Evolutionary conservation across 768 basidiomycete species (phyloP).

Genomic region (Tulasnella sp.): DNA sequence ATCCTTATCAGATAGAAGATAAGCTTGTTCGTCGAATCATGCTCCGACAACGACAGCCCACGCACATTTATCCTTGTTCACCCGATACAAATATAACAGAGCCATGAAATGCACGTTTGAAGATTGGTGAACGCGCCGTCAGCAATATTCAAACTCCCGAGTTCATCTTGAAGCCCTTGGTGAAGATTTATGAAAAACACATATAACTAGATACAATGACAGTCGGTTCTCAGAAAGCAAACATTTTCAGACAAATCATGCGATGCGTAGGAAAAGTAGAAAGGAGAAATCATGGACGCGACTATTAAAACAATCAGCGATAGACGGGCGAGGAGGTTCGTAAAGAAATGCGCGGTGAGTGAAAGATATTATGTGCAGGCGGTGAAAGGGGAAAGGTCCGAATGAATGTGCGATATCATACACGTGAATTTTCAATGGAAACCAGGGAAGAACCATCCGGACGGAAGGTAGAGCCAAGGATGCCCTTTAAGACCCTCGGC

Average conservation of each 20-base stretch:
- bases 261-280: background rate
- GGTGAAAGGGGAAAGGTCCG: background rate
- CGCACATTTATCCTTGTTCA: no score
- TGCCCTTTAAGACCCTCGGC: constrained; percentile 72
- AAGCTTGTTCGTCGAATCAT: background rate
- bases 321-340: background rate
- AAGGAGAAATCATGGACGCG: background rate
- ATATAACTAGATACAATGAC: background rate
- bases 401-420: background rate
- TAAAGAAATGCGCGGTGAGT: background rate
- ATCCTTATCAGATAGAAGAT: background rate
- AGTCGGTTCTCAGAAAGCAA: background rate
- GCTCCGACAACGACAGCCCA: background rate
- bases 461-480: constrained; percentile 60
- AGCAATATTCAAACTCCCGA: no score
- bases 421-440: constrained; percentile 33
- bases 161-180: background rate
- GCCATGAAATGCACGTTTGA: background rate
- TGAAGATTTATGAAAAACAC: background rate
- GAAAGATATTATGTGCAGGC: background rate
- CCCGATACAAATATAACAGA: no score
- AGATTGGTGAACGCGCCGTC: no score
- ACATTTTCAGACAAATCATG: background rate
- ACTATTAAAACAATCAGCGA: background rate
- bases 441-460: constrained; percentile 64